A percentile compares a stretch with the other conserved stretches of the same genome.
These are phyloP conservation scores for Phalaenopsis hybrid DNA, from an alignment of 116 monocot species.

Conservation along the genomic window DNA sequence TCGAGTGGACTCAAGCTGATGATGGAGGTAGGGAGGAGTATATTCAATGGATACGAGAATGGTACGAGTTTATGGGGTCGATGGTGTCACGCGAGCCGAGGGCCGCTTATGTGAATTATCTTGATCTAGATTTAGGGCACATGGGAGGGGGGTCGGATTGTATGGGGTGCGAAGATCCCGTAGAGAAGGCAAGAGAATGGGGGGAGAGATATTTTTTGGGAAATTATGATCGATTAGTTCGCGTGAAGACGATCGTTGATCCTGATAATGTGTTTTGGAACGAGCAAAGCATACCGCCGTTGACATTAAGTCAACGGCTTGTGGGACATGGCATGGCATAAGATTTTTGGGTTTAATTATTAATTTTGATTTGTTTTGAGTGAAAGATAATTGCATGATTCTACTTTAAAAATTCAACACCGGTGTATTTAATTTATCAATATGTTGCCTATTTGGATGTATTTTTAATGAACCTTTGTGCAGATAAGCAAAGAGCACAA, in stretches of 20 bases:
- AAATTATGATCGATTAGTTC: constrained; percentile 55
- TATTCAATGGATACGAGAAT: constrained; percentile 27
- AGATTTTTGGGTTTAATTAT: background rate
- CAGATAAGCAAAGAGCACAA: too few relatives aligned
- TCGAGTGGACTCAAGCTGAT: constrained; percentile 35
- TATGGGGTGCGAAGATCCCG: background rate
- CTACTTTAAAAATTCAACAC: too few relatives aligned
- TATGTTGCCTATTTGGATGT: too few relatives aligned
- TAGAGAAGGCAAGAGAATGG: constrained; percentile 38
- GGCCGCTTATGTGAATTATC: constrained; percentile 62
- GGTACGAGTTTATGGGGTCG: constrained; percentile 34
- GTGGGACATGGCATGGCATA: background rate
- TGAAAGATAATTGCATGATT: too few relatives aligned
- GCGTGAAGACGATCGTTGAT: constrained; percentile 49
- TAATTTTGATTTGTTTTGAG: too few relatives aligned
- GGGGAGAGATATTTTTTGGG: constrained; percentile 50
- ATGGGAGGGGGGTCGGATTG: background rate
- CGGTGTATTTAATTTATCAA: too few relatives aligned
- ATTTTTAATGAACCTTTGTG: too few relatives aligned
- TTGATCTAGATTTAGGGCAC: constrained; percentile 57
- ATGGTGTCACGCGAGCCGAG: constrained; percentile 47
- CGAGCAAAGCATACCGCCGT: constrained; percentile 63
- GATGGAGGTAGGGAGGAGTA: constrained; percentile 22
- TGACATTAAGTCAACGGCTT: background rate
- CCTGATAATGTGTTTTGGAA: constrained; percentile 51